Base-by-base conservation (phyloP, 164 flowering plant genomes). In the Vitis labrusca region DNA sequence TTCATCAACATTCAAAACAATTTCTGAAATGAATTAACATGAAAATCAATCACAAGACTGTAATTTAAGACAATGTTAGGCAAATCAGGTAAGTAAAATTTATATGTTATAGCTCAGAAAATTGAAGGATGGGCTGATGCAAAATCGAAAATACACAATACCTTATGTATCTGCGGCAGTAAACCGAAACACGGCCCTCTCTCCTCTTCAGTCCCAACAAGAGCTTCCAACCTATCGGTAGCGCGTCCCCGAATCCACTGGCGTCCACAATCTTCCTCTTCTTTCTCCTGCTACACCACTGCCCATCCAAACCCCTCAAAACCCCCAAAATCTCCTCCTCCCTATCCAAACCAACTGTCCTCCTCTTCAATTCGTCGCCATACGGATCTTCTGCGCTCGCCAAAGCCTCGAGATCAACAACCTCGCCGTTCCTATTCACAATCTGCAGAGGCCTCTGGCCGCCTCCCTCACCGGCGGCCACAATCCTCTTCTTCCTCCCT, bases 211-310 rank as follows among this genome's bases (percentile, higher is more conserved):
- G 71, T 19, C 82, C 86, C 11, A 87, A 68, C 71, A 87, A 50
- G 2, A 87, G 79, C 82, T 81, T 87, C 91, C 91, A 87, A 1
- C 85, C 89, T 8, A 81, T 59, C 0, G 91, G 91, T 74, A 87
- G 78, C 0, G 59, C 65, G 17, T 82, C 83, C 1, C 88, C 89
- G 3, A 87, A 77, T 29, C 67, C 62, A 10, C 69, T 9, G 0
- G 91, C 89, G 66, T 81, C 83, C 7, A 87, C 86, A 76, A 81
- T 77, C 75, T 76, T 84, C 80, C 91, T 84, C 83, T 68, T 85
- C 80, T 74, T 85, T 79, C 89, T 81, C 76, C 82, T 76, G 61
- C 91, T 87, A 14, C 88, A 82, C 89, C 91, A 87, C 44, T 85
- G 77, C 57, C 91, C 91, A 1, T 74, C 86, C 72, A 85, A 72